Evolutionary conservation across 352 stramenopile species (phyloP), one percentile per base, ranked within the genome.

Genomic region (Phytophthora constricta): DNA sequence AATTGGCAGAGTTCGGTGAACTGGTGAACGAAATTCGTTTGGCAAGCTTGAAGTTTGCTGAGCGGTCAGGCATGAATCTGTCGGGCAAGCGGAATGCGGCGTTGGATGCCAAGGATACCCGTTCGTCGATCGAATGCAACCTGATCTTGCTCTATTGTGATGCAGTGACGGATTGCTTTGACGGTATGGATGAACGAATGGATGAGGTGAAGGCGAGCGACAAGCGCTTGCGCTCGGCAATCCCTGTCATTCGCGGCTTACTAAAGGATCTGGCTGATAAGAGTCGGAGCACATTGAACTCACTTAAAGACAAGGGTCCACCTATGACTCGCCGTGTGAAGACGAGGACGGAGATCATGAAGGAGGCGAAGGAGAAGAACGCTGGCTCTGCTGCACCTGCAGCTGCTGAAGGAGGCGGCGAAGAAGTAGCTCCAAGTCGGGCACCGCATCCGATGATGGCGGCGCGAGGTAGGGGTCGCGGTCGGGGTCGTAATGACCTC

Each of bases 311-410:
- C 28, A 92, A 95, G 78, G 75, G 78, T 16, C 82, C 82, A 5
- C 52, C 81, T 5, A 55, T 76, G 11, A 79, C 57, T 5, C 88
- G 88, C 53, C 80, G 83, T 47, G 47, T 91, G 25, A 95, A 95
- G 72, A 84, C 75, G 10, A 77, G 88, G 43, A 73, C 63, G 1
- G 85, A 95, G 17, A 87, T 96, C 47, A 69, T 93, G 64, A 96
- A 96, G 69, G 86, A 96, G 52, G 84, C 86, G 3, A 96, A 96
- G 76, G 88, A 96, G 42, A 92, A 93, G 69, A 91, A 93, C 54
- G 57, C 65, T 28, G 68, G 45, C 42, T 50, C 57, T 57, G 26
- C 67, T 42, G 49, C 67, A 41, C 61, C 65, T 25, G 83, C 77
- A n/a, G 72, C 72, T 46, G 85, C 86, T 48, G 62, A 76, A 37